Base-by-base conservation (phyloP, 73 alveolate species). In the Urostyla sp. region DNA sequence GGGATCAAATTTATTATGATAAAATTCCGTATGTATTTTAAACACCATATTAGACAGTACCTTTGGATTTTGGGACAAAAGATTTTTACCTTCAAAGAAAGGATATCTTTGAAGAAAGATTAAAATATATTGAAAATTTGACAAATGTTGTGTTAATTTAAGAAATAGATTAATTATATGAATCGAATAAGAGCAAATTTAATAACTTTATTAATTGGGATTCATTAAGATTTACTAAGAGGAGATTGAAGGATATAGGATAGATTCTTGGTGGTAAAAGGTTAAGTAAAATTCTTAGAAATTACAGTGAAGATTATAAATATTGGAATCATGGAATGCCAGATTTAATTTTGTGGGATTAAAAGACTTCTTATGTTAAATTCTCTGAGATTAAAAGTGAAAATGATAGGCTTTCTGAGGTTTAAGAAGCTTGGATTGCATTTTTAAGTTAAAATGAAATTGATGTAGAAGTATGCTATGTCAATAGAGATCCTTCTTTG, bases 261-360 rank as follows among this genome's bases (percentile, higher is more conserved):
- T 27, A 27, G 26, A 46, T 81, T 24, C 66, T 89, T 18, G 88
- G 91, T 18, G 84, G 84, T 40, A 80, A 72, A 44, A 69, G 84
- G 34, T 3, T 69, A 3, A 15, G 55, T 16, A 24, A 43, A 6
- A 2, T 69, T 2, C 43, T 69, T 7, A 16, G 4, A 21, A 90
- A 86, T 32, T 87, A 87, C 59, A 67, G 85, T 50, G 84, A 58
- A 43, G 98, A 95, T 54, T 94, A 67, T 75, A 89, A 92, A 66
- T 38, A 34, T 46, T 91, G 94, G 85, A 85, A 69, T 59, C 94
- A 89, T 72, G 99, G 99, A 20, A 87, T 92, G 97, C 96, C 99
- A 0, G 99, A 95, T 85, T 80, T 95, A 49, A 77, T 93, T 23
- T 84, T 95, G 20, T 92, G 96, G 96, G 94, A 84, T 48, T 78